Evolutionary conservation across 495 filamentous ascomycete species (phyloP).

Genomic region (Neurospora sp.): DNA sequence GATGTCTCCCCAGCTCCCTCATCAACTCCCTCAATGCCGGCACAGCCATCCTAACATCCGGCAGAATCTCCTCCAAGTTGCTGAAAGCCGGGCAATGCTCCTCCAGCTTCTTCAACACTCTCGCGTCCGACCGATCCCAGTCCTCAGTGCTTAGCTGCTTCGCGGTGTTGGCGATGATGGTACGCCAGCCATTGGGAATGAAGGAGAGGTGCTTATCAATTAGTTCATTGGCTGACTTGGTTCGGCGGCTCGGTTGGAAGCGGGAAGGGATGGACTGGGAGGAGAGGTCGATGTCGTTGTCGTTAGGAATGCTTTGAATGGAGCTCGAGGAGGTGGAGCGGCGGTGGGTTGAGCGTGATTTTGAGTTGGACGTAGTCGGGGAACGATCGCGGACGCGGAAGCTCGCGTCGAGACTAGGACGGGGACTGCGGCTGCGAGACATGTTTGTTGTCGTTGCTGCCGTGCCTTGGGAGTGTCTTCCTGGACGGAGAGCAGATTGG

Average conservation of each 20-base stretch:
- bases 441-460: neutral
- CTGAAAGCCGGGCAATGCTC: neutral
- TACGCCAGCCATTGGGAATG: neutral
- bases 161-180: neutral
- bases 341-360: neutral
- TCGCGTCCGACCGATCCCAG: neutral
- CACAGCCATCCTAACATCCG: neutral
- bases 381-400: neutral
- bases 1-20: neutral
- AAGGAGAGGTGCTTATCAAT: neutral
- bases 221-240: neutral
- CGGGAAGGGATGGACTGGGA: neutral
- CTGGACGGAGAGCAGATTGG: neutral
- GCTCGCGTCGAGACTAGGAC: neutral
- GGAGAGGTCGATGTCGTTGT: neutral
- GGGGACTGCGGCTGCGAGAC: neutral
- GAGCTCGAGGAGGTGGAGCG: neutral
- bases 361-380: neutral
- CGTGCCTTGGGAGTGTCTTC: neutral
- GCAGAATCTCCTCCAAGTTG: neutral
- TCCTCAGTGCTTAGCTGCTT: neutral
- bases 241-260: neutral
- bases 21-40: neutral
- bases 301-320: no score
- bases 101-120: neutral